Evolutionary conservation across 2,329 filamentous ascomycete genomes (phyloP), one percentile per base, ranked within the genome.

Genomic region (Stemphylium vesicarium): DNA sequence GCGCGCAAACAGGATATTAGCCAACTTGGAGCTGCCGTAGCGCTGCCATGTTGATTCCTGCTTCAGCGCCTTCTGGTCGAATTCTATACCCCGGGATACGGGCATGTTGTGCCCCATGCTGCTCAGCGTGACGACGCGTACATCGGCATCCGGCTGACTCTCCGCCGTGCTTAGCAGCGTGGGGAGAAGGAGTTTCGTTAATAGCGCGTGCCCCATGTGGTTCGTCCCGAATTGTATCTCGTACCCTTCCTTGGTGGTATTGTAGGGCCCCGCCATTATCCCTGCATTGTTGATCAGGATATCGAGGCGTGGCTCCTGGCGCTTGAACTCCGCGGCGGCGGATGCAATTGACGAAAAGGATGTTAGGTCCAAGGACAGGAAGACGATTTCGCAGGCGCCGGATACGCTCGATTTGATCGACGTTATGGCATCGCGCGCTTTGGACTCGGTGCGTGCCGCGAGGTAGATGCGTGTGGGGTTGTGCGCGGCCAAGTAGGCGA

Each of bases 211-310:
- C n/a, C 80, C 81, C 57, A 83, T 68, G 68, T 82, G 78, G 59
- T 84, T 83, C 9, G 78, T 81, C 29, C 79, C 81, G 52, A 83
- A 79, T 46, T 82, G 79, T 29, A 79, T 73, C 63, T 84, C 81
- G 57, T 80, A 81, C 38, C 79, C 80, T 38, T 83, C 79, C 15
- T 74, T 68, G 0, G 80, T 82, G 2, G 72, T 66, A 20, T 60
- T 66, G 36, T 78, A 73, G 1, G 74, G 70, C 0, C 50, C 58
- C 0, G 70, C 71, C 70, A 76, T 78, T 49, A 81, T 70, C 35
- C 80, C 80, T 0, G 80, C 80, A 57, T 82, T 82, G 66, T 77
- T 74, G 51, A 81, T 70, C 3, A 82, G 69, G 24, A 81, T 68
- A 54, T 82, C 79, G 15, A 82, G 74, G 3, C 78, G 75, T n/a